These are phyloP conservation scores for Linum usitatissimum DNA, from an alignment of 345 rosid species.

Conservation along the genomic window DNA sequence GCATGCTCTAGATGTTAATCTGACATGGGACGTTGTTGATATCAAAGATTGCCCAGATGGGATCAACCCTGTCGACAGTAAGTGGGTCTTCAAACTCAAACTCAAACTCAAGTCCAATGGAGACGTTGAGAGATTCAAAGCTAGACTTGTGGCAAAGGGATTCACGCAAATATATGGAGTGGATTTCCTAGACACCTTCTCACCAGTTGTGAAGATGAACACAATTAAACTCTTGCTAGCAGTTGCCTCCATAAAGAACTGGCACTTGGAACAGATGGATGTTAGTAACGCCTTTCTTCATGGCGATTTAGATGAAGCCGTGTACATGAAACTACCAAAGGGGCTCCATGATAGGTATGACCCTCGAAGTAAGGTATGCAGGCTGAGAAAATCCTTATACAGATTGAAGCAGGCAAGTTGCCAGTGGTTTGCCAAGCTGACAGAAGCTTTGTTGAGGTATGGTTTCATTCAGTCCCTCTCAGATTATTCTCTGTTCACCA, in stretches of 20 bases:
- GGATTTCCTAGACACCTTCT: not conserved
- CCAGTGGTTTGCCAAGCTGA: not conserved
- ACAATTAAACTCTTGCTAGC: not conserved
- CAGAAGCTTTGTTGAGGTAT: not conserved
- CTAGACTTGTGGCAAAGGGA: not conserved
- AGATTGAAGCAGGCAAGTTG: not conserved
- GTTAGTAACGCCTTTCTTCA: not conserved
- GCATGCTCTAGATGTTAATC: not conserved
- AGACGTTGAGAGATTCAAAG: not conserved
- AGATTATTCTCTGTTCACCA: not conserved
- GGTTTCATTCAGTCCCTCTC: not conserved
- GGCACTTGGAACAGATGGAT: not conserved
- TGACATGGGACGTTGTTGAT: not conserved
- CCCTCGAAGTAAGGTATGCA: not conserved
- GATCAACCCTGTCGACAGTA: not conserved
- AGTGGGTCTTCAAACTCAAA: not conserved
- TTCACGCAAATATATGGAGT: not conserved
- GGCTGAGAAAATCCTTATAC: not conserved
- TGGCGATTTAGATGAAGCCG: not conserved
- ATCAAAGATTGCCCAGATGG: not conserved
- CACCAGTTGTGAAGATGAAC: not conserved
- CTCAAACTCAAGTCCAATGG: not conserved
- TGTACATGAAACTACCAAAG: not conserved
- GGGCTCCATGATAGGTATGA: not conserved
- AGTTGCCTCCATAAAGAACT: not conserved